Evolutionary conservation across 1,284 basidiomycete genomes (phyloP), one percentile per base, ranked within the genome.

Genomic region (Sanghuangporus baumii): DNA sequence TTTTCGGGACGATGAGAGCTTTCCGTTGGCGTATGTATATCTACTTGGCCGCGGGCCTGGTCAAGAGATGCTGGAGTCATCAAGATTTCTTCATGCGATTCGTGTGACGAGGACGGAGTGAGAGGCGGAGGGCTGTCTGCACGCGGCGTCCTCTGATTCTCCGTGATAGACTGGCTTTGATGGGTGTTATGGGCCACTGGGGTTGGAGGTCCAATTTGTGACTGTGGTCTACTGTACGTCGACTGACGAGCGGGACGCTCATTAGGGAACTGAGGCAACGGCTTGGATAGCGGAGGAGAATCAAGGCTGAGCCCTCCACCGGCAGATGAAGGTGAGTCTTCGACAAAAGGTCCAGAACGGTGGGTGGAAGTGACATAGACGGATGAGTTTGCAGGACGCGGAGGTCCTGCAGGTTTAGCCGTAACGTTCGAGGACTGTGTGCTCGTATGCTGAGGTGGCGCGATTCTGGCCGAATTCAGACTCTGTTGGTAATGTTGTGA

Each of bases 1-100:
- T 69, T 60, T 56, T 73, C 73, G 59, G 58, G 43, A 3, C 57
- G 52, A 16, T 50, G 52, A 31, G 34, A 40, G 18, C 50, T 46
- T 9, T 40, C 48, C 38, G 61, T n/a, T 14, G 55, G 43, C 48
- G 59, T 57, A 16, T 37, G 11, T 34, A 54, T 26, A 36, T 54
- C n/a, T 11, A 40, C 55, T n/a, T 56, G 50, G 4, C n/a, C 18
- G 38, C 58, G 57, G 34, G 57, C 14, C 20, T 51, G 18, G 51
- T 55, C 57, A 26, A 65, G 34, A 14, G 64, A 65, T 31, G 64
- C 64, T 26, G 64, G 64, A 20, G 64, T 65, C 64, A 65, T 65
- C 37, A 65, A 46, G 20, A 65, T 61, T 51, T 65, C 64, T 41
- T 65, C 64, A 38, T 59, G 51, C 6, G 61, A 62, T 6, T 62